Conservation (phyloP, 495 filamentous ascomycete species). For the Aspergillus saccharolyticus region DNA sequence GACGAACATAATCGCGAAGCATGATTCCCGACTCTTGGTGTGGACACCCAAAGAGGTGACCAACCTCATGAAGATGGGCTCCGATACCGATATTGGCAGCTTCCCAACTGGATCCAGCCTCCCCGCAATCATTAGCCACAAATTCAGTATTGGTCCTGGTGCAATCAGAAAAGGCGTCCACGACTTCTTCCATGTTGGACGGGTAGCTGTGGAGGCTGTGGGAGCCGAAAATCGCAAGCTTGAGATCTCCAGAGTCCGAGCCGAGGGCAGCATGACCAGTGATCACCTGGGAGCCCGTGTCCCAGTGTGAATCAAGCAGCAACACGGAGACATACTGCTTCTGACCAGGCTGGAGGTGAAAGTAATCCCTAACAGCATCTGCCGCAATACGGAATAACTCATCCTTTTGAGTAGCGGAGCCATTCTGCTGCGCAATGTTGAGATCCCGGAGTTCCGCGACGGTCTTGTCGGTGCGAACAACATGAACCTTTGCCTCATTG, state of each 20-base stretch:
- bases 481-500: conserved; percentile 82
- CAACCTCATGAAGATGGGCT: conserved; percentile 83
- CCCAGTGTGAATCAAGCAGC: conserved; percentile 84
- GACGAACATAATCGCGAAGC: conserved; percentile 74
- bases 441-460: conserved; percentile 75
- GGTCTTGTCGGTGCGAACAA: conserved; percentile 77
- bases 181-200: conserved; percentile 75
- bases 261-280: conserved; percentile 78
- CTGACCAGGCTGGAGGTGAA: conserved; percentile 67
- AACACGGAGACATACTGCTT: conserved; percentile 81
- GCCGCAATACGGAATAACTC: conserved; percentile 70
- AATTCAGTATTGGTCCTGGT: conserved; percentile 76
- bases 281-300: conserved; percentile 60
- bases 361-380: conserved; percentile 70
- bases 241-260: conserved; percentile 61
- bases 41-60: conserved; percentile 82
- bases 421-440: conserved; percentile 74
- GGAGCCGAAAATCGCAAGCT: conserved; percentile 84
- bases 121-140: conserved; percentile 78
- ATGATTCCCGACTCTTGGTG: conserved; percentile 85
- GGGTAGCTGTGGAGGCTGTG: conserved; percentile 87
- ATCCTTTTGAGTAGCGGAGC: conserved; percentile 57
- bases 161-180: conserved; percentile 81
- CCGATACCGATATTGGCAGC: conserved; percentile 87
- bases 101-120: conserved; percentile 86